A percentile compares a stretch with the other conserved stretches of the same genome.
These are phyloP conservation scores for Vinca minor DNA, from an alignment of 257 asterid species.

Conservation along the genomic window DNA sequence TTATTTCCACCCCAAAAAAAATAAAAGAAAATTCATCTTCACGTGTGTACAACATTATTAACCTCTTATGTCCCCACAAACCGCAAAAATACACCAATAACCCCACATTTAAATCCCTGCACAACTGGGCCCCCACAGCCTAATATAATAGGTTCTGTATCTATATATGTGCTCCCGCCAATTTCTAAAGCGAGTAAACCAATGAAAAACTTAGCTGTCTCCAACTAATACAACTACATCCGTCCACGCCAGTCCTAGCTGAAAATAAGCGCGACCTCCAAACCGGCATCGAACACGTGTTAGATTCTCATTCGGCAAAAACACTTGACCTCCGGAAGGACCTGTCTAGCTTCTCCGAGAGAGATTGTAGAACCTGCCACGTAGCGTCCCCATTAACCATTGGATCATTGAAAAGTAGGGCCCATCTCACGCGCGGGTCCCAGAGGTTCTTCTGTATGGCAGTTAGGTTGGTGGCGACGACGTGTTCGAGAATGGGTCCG, in stretches of 20 bases:
- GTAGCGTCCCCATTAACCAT: constrained; percentile 73
- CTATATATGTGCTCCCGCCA: neutral
- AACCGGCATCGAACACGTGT: constrained; percentile 19
- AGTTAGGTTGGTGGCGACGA: constrained; percentile 53
- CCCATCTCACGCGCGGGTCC: constrained; percentile 43
- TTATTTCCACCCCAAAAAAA: neutral
- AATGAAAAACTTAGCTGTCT: constrained; percentile 50
- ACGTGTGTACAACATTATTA: constrained; percentile 22
- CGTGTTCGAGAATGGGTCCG: constrained; percentile 55
- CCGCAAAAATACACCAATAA: neutral
- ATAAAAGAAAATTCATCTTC: constrained; percentile 6
- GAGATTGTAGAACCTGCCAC: constrained; percentile 51
- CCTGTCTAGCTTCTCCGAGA: constrained; percentile 34
- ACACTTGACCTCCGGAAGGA: constrained; percentile 39
- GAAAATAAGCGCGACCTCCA: constrained; percentile 1
- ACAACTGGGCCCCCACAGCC: neutral
- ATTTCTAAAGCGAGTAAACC: constrained; percentile 8
- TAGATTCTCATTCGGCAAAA: constrained; percentile 10
- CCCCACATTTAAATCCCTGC: neutral
- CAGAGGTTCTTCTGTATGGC: constrained; percentile 48
- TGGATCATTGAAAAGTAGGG: constrained; percentile 48
- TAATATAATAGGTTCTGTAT: neutral
- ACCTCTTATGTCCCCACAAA: constrained; percentile 4
- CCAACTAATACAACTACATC: constrained; percentile 14
- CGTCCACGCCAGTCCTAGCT: constrained; percentile 23